Conservation (phyloP, 345 rosid species). For the Lumnitzera racemosa region DNA sequence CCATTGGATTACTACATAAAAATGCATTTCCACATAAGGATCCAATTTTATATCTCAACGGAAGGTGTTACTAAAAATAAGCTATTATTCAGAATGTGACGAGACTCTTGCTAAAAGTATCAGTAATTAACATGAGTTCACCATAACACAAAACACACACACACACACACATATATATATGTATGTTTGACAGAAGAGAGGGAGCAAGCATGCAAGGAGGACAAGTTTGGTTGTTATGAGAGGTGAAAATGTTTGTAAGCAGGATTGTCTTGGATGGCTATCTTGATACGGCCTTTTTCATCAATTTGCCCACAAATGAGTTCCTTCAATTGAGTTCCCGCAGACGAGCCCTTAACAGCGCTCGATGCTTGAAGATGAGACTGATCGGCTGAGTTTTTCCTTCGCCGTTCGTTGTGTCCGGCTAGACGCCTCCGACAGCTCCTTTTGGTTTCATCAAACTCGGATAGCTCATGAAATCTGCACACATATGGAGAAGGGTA, state of each 20-base stretch:
- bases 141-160: too few relatives aligned
- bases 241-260: conserved; percentile 39
- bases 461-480: conserved; percentile 48
- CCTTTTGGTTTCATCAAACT: conserved; percentile 43
- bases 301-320: conserved; percentile 27
- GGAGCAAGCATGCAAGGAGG: conserved; percentile 17
- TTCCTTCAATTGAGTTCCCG: conserved; percentile 13
- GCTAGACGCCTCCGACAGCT: conserved; percentile 53
- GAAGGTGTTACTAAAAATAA: too few relatives aligned
- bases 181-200: conserved; percentile 54
- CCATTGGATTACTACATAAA: too few relatives aligned
- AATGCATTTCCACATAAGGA: too few relatives aligned
- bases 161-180: too few relatives aligned
- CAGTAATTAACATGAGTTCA: too few relatives aligned
- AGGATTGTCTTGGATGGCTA: conserved; percentile 29
- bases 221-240: conserved; percentile 13
- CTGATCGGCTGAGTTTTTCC: conserved; percentile 32
- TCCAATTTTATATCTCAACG: too few relatives aligned
- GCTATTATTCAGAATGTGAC: too few relatives aligned
- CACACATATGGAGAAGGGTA: neutral
- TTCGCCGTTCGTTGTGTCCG: conserved; percentile 50
- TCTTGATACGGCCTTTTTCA: conserved; percentile 29
- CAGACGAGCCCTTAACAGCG: conserved; percentile 8
- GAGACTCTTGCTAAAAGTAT: too few relatives aligned
- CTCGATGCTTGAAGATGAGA: conserved; percentile 28